phyloP scores from a whole-genome alignment of 805 yeast genomes.

The Starmerella vaccinii region DNA sequence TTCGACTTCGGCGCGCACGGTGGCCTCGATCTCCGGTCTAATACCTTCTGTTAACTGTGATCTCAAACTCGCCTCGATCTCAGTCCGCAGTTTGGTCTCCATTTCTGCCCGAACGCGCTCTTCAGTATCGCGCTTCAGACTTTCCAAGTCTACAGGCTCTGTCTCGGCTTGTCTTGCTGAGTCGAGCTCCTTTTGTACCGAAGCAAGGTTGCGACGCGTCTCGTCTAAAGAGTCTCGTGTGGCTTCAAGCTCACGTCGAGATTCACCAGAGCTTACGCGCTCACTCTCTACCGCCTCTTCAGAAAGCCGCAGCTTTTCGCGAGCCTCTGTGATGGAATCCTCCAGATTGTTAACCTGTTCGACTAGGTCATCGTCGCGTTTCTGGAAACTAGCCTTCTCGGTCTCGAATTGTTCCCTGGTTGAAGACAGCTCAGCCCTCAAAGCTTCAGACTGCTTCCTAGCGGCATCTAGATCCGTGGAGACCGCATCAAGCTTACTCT shows the following conservation, averaged over 20 bases:
- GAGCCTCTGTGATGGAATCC: constrained; percentile 19
- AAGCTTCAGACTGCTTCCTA: constrained; percentile 9
- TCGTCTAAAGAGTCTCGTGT: neutral
- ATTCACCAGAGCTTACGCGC: neutral
- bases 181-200: neutral
- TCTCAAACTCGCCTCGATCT: neutral
- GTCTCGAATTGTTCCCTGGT: neutral
- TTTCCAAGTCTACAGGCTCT: neutral
- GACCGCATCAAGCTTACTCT: neutral
- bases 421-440: constrained; percentile 5
- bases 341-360: constrained; percentile 25
- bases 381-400: constrained; percentile 13
- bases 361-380: constrained; percentile 22
- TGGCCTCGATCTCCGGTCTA: neutral
- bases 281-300: neutral
- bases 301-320: neutral
- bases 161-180: neutral
- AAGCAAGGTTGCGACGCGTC: neutral
- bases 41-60: neutral
- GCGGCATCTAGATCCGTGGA: neutral
- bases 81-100: constrained; percentile 6
- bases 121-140: neutral
- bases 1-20: neutral
- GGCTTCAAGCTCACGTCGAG: neutral
- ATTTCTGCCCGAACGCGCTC: neutral